Conservation (phyloP, 2,329 filamentous ascomycete genomes). For the Sordariomycetes sp. region DNA sequence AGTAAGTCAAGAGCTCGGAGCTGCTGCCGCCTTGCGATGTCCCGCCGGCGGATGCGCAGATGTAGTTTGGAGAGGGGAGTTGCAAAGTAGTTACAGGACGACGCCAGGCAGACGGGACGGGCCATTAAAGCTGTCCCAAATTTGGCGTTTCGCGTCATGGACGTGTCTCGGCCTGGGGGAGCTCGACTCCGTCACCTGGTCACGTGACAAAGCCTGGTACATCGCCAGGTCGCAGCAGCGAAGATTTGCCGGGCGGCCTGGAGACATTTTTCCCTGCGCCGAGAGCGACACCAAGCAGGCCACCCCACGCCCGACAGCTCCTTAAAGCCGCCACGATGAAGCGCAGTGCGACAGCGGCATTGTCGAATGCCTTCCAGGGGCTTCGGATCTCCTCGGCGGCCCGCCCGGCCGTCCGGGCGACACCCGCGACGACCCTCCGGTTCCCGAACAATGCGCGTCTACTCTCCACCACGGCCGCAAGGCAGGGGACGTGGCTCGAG, state of each 20-base stretch:
- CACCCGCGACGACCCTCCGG: constrained; percentile 15
- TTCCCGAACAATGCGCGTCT: constrained; percentile 35
- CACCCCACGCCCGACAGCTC: background rate
- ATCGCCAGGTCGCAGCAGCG: background rate
- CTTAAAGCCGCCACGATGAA: constrained; percentile 25
- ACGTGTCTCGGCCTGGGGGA: background rate
- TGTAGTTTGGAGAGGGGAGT: background rate
- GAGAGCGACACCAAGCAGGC: background rate
- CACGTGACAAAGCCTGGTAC: background rate
- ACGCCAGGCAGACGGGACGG: background rate
- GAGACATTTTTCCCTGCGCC: background rate
- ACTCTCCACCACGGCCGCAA: constrained; percentile 57
- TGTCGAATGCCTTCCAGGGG: constrained; percentile 36
- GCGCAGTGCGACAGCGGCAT: constrained; percentile 25
- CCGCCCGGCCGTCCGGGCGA: constrained; percentile 20
- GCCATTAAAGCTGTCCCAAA: background rate
- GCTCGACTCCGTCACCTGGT: constrained; percentile 1
- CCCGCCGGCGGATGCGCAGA: background rate
- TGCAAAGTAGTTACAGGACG: background rate
- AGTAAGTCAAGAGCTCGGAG: background rate
- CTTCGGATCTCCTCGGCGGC: constrained; percentile 18
- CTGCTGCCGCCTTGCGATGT: background rate
- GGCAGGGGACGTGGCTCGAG: constrained; percentile 64
- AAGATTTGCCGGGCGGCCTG: background rate
- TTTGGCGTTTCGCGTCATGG: background rate